Evolutionary conservation across 2,329 filamentous ascomycete genomes (phyloP).

Genomic region (Colletotrichum sp.): DNA sequence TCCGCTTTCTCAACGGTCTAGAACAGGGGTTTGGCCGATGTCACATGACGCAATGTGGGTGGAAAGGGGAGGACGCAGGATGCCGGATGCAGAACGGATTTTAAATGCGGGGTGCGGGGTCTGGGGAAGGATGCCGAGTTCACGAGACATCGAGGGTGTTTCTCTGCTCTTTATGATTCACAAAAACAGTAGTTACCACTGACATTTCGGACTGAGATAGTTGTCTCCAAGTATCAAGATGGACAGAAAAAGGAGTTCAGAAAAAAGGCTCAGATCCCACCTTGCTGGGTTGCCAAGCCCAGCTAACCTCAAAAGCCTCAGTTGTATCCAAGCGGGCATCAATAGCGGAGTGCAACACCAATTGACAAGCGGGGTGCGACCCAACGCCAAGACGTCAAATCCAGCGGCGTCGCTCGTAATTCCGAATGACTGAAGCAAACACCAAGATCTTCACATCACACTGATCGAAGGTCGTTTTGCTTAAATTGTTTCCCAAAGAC

Average conservation of each 20-base stretch:
- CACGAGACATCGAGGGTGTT: background rate
- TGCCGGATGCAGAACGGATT: background rate
- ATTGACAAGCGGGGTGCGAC: background rate
- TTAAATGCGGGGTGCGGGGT: background rate
- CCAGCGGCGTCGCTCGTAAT: background rate
- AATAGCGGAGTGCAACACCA: background rate
- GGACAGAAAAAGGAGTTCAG: background rate
- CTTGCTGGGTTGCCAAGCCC: background rate
- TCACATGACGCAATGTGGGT: background rate
- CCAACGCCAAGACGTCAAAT: background rate
- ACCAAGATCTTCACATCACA: background rate
- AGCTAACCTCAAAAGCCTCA: background rate
- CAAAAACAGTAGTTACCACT: background rate
- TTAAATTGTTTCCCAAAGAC: rapidly evolving
- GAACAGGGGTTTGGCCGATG: background rate
- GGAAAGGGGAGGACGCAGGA: background rate
- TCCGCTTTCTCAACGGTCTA: background rate
- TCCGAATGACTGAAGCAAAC: background rate
- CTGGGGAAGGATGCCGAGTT: background rate
- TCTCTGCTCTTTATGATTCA: background rate
- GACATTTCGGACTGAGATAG: background rate
- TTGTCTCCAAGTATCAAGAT: background rate
- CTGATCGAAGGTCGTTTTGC: background rate
- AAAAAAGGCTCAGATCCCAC: background rate
- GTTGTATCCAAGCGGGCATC: background rate